Evolutionary conservation across 2,329 filamentous ascomycete species (phyloP), one percentile per base, ranked within the genome.

Genomic region (Elsinoe necatrix): DNA sequence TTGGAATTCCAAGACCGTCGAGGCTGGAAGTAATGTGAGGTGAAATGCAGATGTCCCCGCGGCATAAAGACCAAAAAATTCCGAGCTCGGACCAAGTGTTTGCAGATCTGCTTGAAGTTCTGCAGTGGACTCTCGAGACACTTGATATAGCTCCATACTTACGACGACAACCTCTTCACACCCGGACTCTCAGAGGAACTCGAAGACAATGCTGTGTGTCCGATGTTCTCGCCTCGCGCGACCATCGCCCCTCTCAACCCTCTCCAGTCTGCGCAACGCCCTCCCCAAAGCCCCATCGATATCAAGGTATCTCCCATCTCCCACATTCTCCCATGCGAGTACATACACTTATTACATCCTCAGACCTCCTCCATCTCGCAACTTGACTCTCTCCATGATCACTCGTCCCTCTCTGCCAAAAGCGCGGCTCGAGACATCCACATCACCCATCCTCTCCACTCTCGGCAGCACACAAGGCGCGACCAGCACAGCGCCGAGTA

Each of bases 161-260:
- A 4, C n/a, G 9, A 8, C 34, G 25, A 50, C 8, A 48, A 34
- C n/a, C n/a, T n/a, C n/a, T n/a, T n/a, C n/a, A n/a, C n/a, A n/a
- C n/a, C n/a, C n/a, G n/a, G n/a, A n/a, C n/a, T n/a, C n/a, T n/a
- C n/a, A n/a, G 29, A 5, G 29, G 11, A 11, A 31, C 6, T n/a
- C 21, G 29, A 42, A 34, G 23, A 56, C 27, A 14, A 61, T 64
- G 61, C 39, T 60, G 56, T 57, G 52, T 48, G 54, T 63, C 47
- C 58, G 61, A 34, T 61, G 59, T 18, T 54, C 48, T 31, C 57
- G 54, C 25, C 35, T 61, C n/a, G 55, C 29, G 34, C 50, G 21
- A n/a, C 29, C 48, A 18, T 35, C 55, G 50, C 25, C 50, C 1
- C 50, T 58, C 21, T 14, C 42, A 7, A 35, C 7, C 18, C 31